A percentile compares a stretch with the other conserved stretches of the same genome.
These are phyloP conservation scores for Cryphonectria naterciae DNA, from an alignment of 2,329 filamentous ascomycete species.

Conservation along the genomic window DNA sequence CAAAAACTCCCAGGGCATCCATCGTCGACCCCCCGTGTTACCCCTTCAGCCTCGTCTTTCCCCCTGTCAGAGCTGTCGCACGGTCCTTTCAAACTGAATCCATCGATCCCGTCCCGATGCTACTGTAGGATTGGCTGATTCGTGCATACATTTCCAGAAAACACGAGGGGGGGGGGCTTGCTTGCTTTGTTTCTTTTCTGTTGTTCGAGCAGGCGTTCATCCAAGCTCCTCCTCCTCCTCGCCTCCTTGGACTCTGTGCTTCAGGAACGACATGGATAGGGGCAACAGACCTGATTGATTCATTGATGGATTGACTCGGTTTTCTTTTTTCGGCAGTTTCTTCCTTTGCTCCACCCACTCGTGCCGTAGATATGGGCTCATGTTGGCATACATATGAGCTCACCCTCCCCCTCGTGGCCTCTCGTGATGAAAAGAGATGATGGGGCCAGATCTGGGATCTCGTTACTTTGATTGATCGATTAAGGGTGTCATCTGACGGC, in stretches of 20 bases:
- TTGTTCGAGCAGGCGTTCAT: background rate
- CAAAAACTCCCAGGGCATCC: conserved; percentile 1
- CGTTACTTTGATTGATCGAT: conserved; percentile 4
- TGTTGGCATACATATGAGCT: conserved; percentile 26
- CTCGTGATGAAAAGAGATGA: background rate
- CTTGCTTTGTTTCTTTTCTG: background rate
- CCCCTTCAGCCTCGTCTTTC: conserved; percentile 15
- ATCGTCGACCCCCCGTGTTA: background rate
- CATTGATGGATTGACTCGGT: conserved; percentile 11
- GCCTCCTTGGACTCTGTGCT: background rate
- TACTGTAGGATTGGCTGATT: background rate
- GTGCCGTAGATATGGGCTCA: conserved; percentile 17
- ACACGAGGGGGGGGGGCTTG: background rate
- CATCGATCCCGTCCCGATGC: background rate
- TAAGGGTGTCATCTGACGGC: conserved; percentile 8
- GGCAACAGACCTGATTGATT: background rate
- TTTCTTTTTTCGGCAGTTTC: background rate
- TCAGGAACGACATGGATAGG: conserved; percentile 8
- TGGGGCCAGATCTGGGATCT: conserved; percentile 10
- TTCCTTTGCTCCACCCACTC: background rate
- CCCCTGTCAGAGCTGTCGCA: conserved; percentile 12
- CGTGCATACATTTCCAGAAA: too few relatives aligned
- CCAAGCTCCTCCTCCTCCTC: background rate
- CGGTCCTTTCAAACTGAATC: background rate
- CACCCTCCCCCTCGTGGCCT: conserved; percentile 10